Evolutionary conservation across 75 land plant genomes (phyloP).

Genomic region (Cryptomeria japonica): DNA sequence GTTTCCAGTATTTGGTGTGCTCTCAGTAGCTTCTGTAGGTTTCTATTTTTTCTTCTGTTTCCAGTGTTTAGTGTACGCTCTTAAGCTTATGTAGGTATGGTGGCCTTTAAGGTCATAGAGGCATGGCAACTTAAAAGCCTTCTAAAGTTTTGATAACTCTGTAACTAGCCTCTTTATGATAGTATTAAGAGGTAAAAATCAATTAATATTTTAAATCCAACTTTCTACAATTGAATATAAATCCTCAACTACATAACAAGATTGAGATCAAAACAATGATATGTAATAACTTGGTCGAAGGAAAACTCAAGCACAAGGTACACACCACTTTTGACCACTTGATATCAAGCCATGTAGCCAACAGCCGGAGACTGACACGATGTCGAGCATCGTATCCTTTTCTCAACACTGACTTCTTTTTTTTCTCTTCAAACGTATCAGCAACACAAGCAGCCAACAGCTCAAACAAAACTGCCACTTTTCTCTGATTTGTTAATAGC

Average conservation of each 20-base stretch:
- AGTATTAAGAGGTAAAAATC: background rate
- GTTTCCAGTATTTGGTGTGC: background rate
- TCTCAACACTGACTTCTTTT: slow-evolving; percentile 40
- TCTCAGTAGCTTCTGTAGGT: background rate
- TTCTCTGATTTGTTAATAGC: slow-evolving; percentile 44
- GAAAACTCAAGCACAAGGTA: background rate
- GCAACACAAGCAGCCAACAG: slow-evolving; percentile 91
- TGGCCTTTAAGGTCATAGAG: background rate
- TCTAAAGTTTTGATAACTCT: background rate
- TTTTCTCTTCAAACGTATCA: slow-evolving; percentile 43
- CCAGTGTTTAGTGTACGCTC: background rate
- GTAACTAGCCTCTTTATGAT: background rate
- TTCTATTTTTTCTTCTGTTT: background rate
- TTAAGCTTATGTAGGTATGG: background rate
- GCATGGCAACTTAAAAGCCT: background rate
- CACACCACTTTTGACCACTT: slow-evolving; percentile 89
- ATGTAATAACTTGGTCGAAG: background rate
- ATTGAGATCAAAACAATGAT: background rate
- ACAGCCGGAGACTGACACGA: slow-evolving; percentile 76
- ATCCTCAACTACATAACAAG: background rate
- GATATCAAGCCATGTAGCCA: slow-evolving; percentile 89
- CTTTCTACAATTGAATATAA: background rate
- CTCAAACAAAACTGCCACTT: slow-evolving; percentile 68
- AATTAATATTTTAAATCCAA: background rate
- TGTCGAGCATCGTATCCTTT: slow-evolving; percentile 97